phyloP scores from a whole-genome alignment of 1,139 yeast species.

The Taphrina confusa region DNA sequence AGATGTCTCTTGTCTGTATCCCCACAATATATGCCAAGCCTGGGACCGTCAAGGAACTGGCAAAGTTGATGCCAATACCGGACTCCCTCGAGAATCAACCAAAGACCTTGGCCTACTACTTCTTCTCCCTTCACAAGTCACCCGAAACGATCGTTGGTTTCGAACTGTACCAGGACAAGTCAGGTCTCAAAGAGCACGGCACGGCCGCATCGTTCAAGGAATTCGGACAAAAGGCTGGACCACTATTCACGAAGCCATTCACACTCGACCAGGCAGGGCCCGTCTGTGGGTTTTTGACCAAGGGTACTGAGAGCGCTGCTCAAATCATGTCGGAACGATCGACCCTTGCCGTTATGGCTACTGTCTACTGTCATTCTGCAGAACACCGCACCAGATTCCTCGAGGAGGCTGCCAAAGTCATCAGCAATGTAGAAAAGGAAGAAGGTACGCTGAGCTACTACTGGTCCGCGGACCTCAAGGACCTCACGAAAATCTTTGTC shows the following conservation, averaged over 20 bases:
- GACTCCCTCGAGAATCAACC: conserved; percentile 20
- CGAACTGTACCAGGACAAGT: conserved; percentile 26
- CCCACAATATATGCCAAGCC: conserved; percentile 13
- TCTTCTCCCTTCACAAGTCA: conserved; percentile 8
- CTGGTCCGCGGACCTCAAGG: conserved; percentile 28
- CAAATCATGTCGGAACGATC: conserved; percentile 1
- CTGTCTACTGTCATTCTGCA: conserved; percentile 2
- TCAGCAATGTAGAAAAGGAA: conserved; percentile 15
- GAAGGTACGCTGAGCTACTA: conserved; percentile 26
- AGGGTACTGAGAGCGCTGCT: conserved; percentile 22
- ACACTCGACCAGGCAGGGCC: conserved; percentile 21
- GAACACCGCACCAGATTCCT: conserved; percentile 21
- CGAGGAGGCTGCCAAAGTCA: conserved; percentile 8
- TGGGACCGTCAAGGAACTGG: background rate
- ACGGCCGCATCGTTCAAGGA: conserved; percentile 15
- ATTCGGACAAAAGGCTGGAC: conserved; percentile 20
- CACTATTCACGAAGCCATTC: conserved; percentile 11
- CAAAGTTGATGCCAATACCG: conserved; percentile 8
- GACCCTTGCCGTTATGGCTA: conserved; percentile 15
- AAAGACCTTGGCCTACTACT: conserved; percentile 27
- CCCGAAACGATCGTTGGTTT: conserved; percentile 27
- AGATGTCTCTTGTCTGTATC: conserved; percentile 22
- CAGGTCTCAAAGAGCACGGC: conserved; percentile 21
- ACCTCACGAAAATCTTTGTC: conserved; percentile 20
- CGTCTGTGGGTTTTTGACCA: conserved; percentile 20